Evolutionary conservation across 768 basidiomycete genomes (phyloP), one percentile per base, ranked within the genome.

Genomic region (Crepidotus variabilis): DNA sequence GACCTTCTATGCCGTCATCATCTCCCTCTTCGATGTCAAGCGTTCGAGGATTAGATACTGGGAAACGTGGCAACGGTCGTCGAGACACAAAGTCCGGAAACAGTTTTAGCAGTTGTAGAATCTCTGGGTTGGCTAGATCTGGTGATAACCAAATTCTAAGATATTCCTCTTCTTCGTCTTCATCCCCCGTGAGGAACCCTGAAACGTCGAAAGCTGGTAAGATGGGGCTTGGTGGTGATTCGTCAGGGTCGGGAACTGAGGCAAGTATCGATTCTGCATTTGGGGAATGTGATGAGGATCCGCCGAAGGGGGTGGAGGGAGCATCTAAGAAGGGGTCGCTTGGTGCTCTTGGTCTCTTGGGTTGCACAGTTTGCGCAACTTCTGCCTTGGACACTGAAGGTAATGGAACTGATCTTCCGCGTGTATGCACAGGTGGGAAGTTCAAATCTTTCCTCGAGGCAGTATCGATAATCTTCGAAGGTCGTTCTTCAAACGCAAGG

Each of bases 321-420:
- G 87, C 85, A 63, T 92, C 90, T 59, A 88, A 71, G 70, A 92
- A 92, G 55, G 90, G 89, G 67, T 90, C 89, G 61, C 86, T 88
- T 6, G 90, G 83, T 52, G 88, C 88, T 63, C 88, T 80, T 9
- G 83, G 77, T 62, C 88, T 87, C 66, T 85, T 88, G 46, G 78
- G 75, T 53, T 78, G 74, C 47, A 78, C 69, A 53, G 71, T 75
- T 64, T 79, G 67, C 55, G 76, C 70, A 28, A 74, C 69, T 60
- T 78, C 69, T 53, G 73, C 66, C 59, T 76, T 77, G 64, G 74
- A 67, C 63, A 71, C 61, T 65, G 73, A 69, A 61, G 78, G 71
- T 21, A 82, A 69, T 2, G 85, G 80, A 58, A 81, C 79, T 34
- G 85, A 85, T 63, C 78, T 79, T 50, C 78, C 80, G 60, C 82